A percentile compares a stretch with the other conserved stretches of the same genome.
Conservation (phyloP, 495 filamentous ascomycete genomes). For the Trichoderma gamsii region DNA sequence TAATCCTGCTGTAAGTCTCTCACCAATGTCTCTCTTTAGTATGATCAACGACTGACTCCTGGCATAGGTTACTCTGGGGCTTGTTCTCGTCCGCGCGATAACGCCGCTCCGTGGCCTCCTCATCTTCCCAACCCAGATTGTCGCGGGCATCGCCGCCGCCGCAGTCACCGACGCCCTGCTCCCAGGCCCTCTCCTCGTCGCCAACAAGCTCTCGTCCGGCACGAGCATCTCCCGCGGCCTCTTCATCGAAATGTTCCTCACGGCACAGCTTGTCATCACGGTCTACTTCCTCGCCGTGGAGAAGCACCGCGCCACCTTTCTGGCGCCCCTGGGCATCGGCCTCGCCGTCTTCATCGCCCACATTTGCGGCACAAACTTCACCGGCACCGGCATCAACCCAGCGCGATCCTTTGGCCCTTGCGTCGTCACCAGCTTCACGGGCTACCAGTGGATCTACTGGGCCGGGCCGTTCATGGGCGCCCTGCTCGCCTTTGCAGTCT, state of each 20-base stretch:
- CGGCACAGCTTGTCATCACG: slow-evolving; percentile 47
- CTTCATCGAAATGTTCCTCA: slow-evolving; percentile 52
- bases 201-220: slow-evolving; percentile 36
- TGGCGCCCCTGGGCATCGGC: slow-evolving; percentile 53
- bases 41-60: neutral
- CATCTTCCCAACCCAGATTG: slow-evolving; percentile 43
- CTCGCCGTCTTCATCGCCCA: slow-evolving; percentile 48
- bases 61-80: slow-evolving; percentile 34
- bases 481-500: slow-evolving; percentile 53
- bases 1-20: slow-evolving; percentile 18
- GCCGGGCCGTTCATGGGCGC: slow-evolving; percentile 39
- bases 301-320: slow-evolving; percentile 47
- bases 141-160: slow-evolving; percentile 43
- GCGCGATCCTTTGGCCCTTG: slow-evolving; percentile 67
- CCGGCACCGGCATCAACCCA: slow-evolving; percentile 68
- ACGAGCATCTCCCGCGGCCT: slow-evolving; percentile 43
- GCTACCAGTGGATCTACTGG: slow-evolving; percentile 57
- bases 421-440: slow-evolving; percentile 56
- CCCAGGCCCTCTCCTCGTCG: slow-evolving; percentile 41
- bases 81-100: slow-evolving; percentile 45
- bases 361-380: slow-evolving; percentile 58
- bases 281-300: slow-evolving; percentile 54
- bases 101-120: slow-evolving; percentile 34
- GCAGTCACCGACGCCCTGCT: slow-evolving; percentile 39
- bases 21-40: neutral